A percentile compares a stretch with the other conserved stretches of the same genome.
Conservation (phyloP, 768 basidiomycete species). For the Udeniomyces megalosporus region DNA sequence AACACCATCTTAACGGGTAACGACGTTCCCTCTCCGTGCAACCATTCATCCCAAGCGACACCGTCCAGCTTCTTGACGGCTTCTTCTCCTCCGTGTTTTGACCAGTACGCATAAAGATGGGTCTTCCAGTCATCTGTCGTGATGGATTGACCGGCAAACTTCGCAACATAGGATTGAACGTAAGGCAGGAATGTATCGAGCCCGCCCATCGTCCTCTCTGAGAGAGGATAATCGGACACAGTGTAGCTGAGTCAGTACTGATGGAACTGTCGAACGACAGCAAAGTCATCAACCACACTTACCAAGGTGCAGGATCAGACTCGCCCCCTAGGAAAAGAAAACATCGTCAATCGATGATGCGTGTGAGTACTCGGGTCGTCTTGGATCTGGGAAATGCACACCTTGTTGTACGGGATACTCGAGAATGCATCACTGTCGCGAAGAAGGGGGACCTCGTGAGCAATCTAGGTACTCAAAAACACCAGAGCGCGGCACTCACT, state of each 20-base stretch:
- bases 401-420: conserved; percentile 48
- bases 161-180: conserved; percentile 61
- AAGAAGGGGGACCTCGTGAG: background rate
- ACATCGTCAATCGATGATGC: no score
- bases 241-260: no score
- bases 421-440: conserved; percentile 43
- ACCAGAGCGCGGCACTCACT: conserved; percentile 24
- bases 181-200: conserved; percentile 72
- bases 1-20: conserved; percentile 63
- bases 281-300: no score
- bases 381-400: background rate
- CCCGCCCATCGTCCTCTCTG: conserved; percentile 46
- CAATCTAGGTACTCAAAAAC: conserved; percentile 33
- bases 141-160: conserved; percentile 64
- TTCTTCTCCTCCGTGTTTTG: conserved; percentile 41
- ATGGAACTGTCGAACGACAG: no score
- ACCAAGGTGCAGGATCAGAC: no score
- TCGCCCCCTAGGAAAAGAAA: no score
- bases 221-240: no score
- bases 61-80: conserved; percentile 50
- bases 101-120: conserved; percentile 58
- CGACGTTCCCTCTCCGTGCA: conserved; percentile 58
- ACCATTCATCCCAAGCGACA: conserved; percentile 66
- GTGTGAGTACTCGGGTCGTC: no score
- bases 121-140: conserved; percentile 68